Conservation (phyloP, 31 red algal species). For the Endocladia muricata region DNA sequence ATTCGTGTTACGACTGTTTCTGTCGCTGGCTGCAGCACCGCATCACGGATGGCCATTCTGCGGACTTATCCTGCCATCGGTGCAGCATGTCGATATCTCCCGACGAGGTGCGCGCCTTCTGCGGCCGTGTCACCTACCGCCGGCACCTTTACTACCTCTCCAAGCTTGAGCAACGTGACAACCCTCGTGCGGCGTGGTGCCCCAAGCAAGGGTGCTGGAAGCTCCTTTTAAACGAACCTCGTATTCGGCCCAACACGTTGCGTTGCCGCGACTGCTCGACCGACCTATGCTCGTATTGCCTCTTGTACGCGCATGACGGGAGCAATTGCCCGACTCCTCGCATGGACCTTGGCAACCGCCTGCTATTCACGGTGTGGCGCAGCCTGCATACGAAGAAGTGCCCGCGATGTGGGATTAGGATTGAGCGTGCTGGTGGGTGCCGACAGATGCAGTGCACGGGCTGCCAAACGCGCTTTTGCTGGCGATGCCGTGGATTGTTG, state of each 20-base stretch:
- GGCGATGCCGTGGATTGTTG: slow-evolving; percentile 42
- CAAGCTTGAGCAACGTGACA: not conserved
- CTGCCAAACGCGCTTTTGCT: slow-evolving; percentile 49
- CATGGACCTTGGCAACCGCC: not conserved
- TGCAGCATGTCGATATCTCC: not conserved
- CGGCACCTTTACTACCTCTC: not conserved
- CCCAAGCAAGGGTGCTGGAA: not conserved
- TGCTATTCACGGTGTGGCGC: not conserved
- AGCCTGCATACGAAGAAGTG: slow-evolving; percentile 48
- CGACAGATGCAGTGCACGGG: slow-evolving; percentile 41
- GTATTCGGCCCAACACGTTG: not conserved
- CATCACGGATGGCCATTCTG: not conserved
- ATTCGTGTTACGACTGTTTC: not conserved
- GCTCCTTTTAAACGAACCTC: not conserved
- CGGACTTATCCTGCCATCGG: not conserved
- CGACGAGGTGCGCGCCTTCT: slow-evolving; percentile 10
- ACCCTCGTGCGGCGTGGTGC: not conserved
- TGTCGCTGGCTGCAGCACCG: not conserved
- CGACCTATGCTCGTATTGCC: not conserved
- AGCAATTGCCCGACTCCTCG: not conserved
- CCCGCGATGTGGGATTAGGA: slow-evolving; percentile 27
- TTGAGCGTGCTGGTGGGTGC: slow-evolving; percentile 44
- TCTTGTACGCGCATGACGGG: not conserved
- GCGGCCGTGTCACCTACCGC: not conserved
- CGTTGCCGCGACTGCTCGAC: slow-evolving; percentile 10